Evolutionary conservation across 176 grass and related monocot species (phyloP).

Genomic region (Carex cristatella): DNA sequence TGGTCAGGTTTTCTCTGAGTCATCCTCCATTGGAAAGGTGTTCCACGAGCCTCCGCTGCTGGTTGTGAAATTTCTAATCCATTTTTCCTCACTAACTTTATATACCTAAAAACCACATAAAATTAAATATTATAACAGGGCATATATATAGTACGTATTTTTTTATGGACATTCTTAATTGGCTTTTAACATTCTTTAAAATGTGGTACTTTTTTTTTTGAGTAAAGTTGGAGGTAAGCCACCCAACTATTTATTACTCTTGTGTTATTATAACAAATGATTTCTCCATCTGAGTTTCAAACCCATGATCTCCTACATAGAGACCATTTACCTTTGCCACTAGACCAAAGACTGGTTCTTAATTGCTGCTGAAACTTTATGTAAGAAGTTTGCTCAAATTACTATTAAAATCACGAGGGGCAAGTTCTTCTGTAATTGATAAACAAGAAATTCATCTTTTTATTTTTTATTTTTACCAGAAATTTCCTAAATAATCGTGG

Average conservation of each 20-base stretch:
- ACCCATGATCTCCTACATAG: too few relatives aligned
- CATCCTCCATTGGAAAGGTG: slow-evolving; percentile 28
- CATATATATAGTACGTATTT: not conserved
- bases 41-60: not conserved
- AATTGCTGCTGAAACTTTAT: not conserved
- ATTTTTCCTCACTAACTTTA: slow-evolving; percentile 37
- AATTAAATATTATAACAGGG: not conserved
- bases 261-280: too few relatives aligned
- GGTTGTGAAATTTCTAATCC: slow-evolving; percentile 49
- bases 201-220: not conserved
- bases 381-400: not conserved
- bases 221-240: too few relatives aligned
- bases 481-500: not conserved
- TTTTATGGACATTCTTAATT: not conserved
- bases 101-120: slow-evolving; percentile 21
- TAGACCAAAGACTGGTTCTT: too few relatives aligned
- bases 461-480: not conserved
- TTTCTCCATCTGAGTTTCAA: too few relatives aligned
- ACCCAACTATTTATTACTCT: too few relatives aligned
- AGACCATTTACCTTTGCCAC: too few relatives aligned
- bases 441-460: not conserved
- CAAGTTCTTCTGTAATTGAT: not conserved
- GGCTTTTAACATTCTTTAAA: not conserved
- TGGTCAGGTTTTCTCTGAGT: slow-evolving; percentile 19
- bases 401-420: not conserved